Conservation (phyloP, 352 stramenopile genomes). For the Pythium rishiriense region DNA sequence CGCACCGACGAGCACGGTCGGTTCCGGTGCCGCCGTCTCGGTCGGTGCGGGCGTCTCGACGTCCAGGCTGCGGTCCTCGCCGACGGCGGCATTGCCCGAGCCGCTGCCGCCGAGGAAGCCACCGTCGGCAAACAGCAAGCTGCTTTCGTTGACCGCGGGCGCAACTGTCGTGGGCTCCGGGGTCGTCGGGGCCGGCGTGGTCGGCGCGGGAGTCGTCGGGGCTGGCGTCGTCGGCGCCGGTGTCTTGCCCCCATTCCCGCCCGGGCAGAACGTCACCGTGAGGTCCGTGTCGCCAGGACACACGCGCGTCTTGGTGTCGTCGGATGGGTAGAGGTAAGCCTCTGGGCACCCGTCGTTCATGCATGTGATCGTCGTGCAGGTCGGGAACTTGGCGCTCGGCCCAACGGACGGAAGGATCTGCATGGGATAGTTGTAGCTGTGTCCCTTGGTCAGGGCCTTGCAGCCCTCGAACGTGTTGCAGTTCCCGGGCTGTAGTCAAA, state of each 20-base stretch:
- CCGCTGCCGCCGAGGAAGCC: slow-evolving; percentile 23
- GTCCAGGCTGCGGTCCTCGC: slow-evolving; percentile 20
- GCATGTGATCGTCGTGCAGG: slow-evolving; percentile 53
- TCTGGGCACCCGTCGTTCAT: slow-evolving; percentile 52
- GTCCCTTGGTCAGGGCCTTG: slow-evolving; percentile 47
- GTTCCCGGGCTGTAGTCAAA: slow-evolving; percentile 38
- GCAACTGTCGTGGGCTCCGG: slow-evolving; percentile 33
- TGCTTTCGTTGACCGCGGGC: slow-evolving; percentile 22
- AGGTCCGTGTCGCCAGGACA: slow-evolving; percentile 37
- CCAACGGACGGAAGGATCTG: slow-evolving; percentile 40
- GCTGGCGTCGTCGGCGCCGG: slow-evolving; percentile 33
- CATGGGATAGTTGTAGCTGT: slow-evolving; percentile 72
- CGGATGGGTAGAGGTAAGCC: slow-evolving; percentile 60
- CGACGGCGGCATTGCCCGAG: background rate
- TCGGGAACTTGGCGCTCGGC: slow-evolving; percentile 25
- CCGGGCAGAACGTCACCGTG: slow-evolving; percentile 53
- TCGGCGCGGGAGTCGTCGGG: slow-evolving; percentile 34
- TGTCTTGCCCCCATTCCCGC: slow-evolving; percentile 33
- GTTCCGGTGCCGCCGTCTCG: slow-evolving; percentile 3
- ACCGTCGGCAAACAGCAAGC: slow-evolving; percentile 10
- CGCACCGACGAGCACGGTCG: slow-evolving; percentile 19
- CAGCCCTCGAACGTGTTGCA: slow-evolving; percentile 58
- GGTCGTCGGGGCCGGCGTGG: slow-evolving; percentile 36
- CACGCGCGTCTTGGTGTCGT: slow-evolving; percentile 55
- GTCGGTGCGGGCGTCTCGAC: background rate